Conservation (phyloP, 2,329 filamentous ascomycete genomes). For the Colletotrichum cereale region DNA sequence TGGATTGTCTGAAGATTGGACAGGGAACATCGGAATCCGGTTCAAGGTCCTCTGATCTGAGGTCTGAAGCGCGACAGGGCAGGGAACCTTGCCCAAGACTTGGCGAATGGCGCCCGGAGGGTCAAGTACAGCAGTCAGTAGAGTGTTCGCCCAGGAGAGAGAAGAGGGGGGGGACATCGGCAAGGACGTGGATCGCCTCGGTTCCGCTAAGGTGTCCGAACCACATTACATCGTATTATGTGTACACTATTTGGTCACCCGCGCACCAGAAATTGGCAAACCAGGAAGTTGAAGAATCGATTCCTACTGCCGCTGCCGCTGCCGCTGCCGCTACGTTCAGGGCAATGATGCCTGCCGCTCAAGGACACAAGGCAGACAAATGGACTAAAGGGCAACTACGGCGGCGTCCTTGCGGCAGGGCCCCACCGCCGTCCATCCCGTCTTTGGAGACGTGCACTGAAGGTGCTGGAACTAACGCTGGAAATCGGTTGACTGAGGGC, state of each 20-base stretch:
- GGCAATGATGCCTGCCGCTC: not conserved
- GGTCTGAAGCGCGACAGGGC: constrained; percentile 36
- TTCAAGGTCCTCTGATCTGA: constrained; percentile 31
- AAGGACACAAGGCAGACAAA: not conserved
- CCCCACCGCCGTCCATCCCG: constrained; percentile 19
- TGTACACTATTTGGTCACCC: not conserved
- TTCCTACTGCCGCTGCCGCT: not conserved
- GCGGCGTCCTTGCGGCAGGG: not conserved
- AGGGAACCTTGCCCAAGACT: constrained; percentile 24
- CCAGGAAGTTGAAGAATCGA: constrained; percentile 3
- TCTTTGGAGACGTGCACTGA: constrained; percentile 19
- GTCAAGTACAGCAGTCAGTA: constrained; percentile 10
- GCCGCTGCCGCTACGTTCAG: not conserved
- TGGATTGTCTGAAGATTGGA: constrained; percentile 21
- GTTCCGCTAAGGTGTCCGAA: not conserved
- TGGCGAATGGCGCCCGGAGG: constrained; percentile 21
- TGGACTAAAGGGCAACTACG: not conserved
- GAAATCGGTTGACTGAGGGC: not conserved
- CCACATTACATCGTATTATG: not conserved
- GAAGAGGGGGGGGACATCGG: not conserved
- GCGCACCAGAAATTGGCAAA: constrained; percentile 1
- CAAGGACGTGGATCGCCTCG: constrained; percentile 5
- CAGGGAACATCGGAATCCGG: constrained; percentile 30
- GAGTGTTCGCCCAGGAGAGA: not conserved
- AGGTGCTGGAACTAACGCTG: constrained; percentile 9